Percentiles rank a stretch among this genome's conserved stretches.
Conservation (phyloP, 2,329 filamentous ascomycete species). For the Talaromyces sp. region DNA sequence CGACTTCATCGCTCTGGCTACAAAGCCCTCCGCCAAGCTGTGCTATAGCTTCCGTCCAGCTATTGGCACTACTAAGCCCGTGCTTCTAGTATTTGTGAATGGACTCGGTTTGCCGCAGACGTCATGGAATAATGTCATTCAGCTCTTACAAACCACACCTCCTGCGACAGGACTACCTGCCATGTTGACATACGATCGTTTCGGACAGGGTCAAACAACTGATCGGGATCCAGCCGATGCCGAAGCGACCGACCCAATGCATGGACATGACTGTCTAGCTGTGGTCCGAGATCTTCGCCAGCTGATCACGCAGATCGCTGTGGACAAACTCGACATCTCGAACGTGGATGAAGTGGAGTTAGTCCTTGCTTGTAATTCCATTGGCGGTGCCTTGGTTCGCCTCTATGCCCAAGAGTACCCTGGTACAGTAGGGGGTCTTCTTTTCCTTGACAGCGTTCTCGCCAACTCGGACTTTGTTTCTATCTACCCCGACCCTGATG, state of each 20-base stretch:
- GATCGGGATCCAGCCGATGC: constrained; percentile 50
- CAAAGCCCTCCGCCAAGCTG: constrained; percentile 23
- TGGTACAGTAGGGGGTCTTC: constrained; percentile 47
- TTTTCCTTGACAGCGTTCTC: constrained; percentile 62
- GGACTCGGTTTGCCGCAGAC: constrained; percentile 46
- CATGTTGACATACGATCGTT: constrained; percentile 62
- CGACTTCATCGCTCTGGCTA: constrained; percentile 15
- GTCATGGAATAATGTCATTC: constrained; percentile 43
- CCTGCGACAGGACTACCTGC: constrained; percentile 34
- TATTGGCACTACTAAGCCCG: constrained; percentile 7
- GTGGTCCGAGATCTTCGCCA: constrained; percentile 51
- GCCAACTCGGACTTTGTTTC: constrained; percentile 60
- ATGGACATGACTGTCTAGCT: constrained; percentile 53
- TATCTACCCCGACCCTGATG: constrained; percentile 59
- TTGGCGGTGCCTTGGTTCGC: constrained; percentile 56
- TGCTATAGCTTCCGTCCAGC: constrained; percentile 21
- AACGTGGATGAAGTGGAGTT: constrained; percentile 32
- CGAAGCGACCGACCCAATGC: constrained; percentile 36
- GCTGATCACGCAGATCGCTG: constrained; percentile 46
- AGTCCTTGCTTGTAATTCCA: constrained; percentile 55
- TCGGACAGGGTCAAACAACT: constrained; percentile 56
- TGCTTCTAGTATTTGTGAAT: constrained; percentile 49
- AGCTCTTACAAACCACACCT: constrained; percentile 18
- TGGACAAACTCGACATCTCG: constrained; percentile 28
- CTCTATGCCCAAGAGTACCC: constrained; percentile 55